Evolutionary conservation across 129 eudicot species (phyloP).

Genomic region (Tagetes patula): DNA sequence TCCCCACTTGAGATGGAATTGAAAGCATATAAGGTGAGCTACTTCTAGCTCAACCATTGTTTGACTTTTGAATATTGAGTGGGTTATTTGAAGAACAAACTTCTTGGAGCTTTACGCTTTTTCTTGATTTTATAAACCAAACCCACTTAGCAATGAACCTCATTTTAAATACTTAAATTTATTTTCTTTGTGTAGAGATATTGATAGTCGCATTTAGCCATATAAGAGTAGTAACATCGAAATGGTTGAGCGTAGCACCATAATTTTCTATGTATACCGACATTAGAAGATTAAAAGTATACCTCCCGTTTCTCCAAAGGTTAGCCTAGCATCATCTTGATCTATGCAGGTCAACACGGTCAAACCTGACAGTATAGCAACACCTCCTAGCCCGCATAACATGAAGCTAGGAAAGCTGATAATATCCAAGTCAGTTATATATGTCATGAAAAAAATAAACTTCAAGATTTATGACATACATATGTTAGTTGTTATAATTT

Average conservation of each 20-base stretch:
- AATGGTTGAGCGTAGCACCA: neutral
- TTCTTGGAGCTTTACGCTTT: neutral
- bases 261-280: neutral
- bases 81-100: neutral
- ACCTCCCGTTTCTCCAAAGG: constrained; percentile 60
- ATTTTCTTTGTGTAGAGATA: neutral
- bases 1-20: neutral
- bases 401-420: constrained; percentile 49
- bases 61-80: neutral
- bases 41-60: neutral
- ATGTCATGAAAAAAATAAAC: constrained; percentile 16
- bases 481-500: neutral
- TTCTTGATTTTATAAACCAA: neutral
- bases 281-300: constrained; percentile 2
- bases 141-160: neutral
- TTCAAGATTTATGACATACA: neutral
- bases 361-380: constrained; percentile 40
- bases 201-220: neutral
- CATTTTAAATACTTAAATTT: neutral
- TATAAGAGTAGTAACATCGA: neutral
- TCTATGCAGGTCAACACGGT: constrained; percentile 44
- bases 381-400: constrained; percentile 49
- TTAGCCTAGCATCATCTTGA: constrained; percentile 46
- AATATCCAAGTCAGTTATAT: constrained; percentile 12
- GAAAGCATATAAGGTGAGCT: neutral